Evolutionary conservation across 768 basidiomycete species (phyloP), one percentile per base, ranked within the genome.

Genomic region (Phylloporus arenicola): DNA sequence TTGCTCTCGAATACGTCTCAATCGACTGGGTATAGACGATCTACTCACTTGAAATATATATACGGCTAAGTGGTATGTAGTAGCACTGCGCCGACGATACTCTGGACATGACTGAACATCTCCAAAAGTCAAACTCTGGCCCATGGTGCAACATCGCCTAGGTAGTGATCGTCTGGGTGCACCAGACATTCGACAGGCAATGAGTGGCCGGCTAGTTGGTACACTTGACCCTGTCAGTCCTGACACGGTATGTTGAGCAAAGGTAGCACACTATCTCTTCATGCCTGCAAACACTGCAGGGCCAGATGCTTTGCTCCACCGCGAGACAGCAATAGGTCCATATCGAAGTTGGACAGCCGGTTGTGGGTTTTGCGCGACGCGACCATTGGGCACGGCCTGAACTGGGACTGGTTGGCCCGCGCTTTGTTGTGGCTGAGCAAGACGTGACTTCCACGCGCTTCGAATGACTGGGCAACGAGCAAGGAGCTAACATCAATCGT

Each of bases 291-390:
- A 68, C 17, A 72, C 59, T 30, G 68, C 45, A 1, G 88, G 88
- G 6, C 88, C 88, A 16, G 79, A 72, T 31, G 85, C 88, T 67
- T 82, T 88, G 68, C 88, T 89, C 81, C 80, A 86, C 6, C 65
- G 79, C 33, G 86, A 83, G 17, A 67, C 53, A 5, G 78, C 79
- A 10, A 88, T 70, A 20, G 83, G 84, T 1, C 87, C 86, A 57
- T 86, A 90, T 38, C 77, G 69, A 57, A 52, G 53, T 50, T 27
- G 58, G 34, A 55, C 57, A 52, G 45, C 41, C 24, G 45, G 62
- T 45, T 47, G 56, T 12, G 59, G 56, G 25, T 46, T 55, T 49
- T 52, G 61, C 43, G 45, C 52, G n/a, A 41, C 56, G 43, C 58
- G 61, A 49, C 58, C 65, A 22, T 65, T 64, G n/a, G 53, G 48